A percentile compares a stretch with the other conserved stretches of the same genome.
phyloP scores from a whole-genome alignment of 1,284 basidiomycete species.

The Marasmius fiardii region DNA sequence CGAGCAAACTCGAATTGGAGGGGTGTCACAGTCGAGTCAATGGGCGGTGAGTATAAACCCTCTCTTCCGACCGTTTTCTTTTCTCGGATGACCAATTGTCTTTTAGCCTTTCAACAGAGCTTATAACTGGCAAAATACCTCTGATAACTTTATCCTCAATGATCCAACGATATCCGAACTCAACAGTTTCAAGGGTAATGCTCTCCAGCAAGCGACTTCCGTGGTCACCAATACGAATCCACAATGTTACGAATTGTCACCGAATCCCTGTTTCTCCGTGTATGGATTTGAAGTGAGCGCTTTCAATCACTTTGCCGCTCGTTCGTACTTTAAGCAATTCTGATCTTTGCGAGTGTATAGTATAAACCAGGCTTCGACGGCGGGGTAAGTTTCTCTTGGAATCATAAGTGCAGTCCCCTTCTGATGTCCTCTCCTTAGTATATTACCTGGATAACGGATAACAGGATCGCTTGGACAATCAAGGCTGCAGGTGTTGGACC shows the following conservation, averaged over 20 bases:
- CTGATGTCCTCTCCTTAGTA: conserved; percentile 34
- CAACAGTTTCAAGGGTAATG: conserved; percentile 10
- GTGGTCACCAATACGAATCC: background rate
- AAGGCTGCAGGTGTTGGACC: conserved; percentile 61
- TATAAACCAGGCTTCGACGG: conserved; percentile 11
- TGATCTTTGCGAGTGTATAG: too few species aligned
- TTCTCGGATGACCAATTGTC: too few species aligned
- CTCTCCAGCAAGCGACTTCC: conserved; percentile 11
- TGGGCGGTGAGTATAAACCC: conserved; percentile 28
- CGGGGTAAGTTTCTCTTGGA: background rate
- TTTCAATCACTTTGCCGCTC: too few species aligned
- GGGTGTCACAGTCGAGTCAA: conserved; percentile 13
- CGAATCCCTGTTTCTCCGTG: background rate
- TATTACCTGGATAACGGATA: conserved; percentile 67
- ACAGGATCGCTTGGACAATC: conserved; percentile 62
- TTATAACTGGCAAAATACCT: conserved; percentile 9
- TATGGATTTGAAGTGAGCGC: conserved; percentile 14
- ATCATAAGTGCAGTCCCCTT: background rate
- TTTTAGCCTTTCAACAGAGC: conserved; percentile 10
- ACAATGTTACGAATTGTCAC: background rate
- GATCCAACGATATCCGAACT: conserved; percentile 1
- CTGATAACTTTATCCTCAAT: conserved; percentile 8
- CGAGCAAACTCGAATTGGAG: background rate
- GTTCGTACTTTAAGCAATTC: too few species aligned
- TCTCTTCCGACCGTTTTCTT: too few species aligned